Evolutionary conservation across 169 alveolate genomes (phyloP).

Genomic region (Plasmodium sp.): DNA sequence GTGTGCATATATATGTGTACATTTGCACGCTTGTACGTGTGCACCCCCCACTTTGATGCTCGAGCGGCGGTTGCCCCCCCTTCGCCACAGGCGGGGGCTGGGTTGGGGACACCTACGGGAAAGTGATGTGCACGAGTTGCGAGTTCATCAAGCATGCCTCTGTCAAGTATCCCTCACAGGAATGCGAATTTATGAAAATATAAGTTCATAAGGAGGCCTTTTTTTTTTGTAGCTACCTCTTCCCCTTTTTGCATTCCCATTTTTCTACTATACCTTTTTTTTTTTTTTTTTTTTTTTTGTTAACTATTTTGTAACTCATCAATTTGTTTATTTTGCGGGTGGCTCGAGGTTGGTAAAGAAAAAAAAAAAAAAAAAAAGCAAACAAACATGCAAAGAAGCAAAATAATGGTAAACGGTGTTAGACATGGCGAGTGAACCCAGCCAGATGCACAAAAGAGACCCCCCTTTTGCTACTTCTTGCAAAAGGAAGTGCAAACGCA

Average conservation of each 20-base stretch:
- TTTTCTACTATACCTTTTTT: not conserved
- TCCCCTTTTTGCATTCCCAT: not conserved
- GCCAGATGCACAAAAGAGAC: not conserved
- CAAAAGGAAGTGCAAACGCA: not conserved
- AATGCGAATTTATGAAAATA: not conserved
- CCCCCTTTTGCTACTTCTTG: slow-evolving; percentile 6
- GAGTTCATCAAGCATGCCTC: slow-evolving; percentile 43
- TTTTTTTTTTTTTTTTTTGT: not conserved
- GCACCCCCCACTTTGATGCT: not conserved
- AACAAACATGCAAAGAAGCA: not conserved
- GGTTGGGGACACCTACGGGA: slow-evolving; percentile 48
- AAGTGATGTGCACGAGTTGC: slow-evolving; percentile 62
- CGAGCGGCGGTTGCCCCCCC: not conserved
- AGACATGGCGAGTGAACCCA: not conserved
- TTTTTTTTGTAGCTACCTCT: not conserved
- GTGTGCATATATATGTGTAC: not conserved
- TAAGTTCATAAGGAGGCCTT: not conserved
- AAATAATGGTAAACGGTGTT: not conserved
- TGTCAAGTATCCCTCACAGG: slow-evolving; percentile 15
- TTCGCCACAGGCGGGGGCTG: slow-evolving; percentile 62
- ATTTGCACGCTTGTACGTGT: not conserved
- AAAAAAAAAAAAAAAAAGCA: not conserved
- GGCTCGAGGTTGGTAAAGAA: not conserved
- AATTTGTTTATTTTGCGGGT: not conserved
- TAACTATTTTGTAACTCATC: slow-evolving; percentile 1